Evolutionary conservation across 768 basidiomycete species (phyloP).

Genomic region (Suillus americanus): DNA sequence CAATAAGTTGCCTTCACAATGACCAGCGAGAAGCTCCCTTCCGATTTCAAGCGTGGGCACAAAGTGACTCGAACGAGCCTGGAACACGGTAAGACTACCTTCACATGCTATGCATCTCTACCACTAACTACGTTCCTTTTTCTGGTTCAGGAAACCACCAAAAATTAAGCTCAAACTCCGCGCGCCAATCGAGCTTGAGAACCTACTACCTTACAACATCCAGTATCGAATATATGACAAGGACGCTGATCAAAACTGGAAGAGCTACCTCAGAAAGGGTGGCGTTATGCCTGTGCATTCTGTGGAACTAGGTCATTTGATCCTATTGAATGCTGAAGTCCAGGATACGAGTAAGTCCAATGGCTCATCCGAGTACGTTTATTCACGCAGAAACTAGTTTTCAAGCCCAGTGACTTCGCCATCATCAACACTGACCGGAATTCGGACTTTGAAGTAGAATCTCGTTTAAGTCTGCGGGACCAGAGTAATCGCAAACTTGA

Average conservation of each 20-base stretch:
- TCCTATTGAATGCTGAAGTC: slow-evolving; percentile 85
- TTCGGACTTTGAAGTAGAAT: slow-evolving; percentile 86
- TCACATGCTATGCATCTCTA: neutral
- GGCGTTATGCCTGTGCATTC: slow-evolving; percentile 97
- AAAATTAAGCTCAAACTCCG: slow-evolving; percentile 83
- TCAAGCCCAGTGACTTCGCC: slow-evolving; percentile 93
- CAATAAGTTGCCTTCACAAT: slow-evolving; percentile 82
- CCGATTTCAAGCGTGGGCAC: slow-evolving; percentile 90
- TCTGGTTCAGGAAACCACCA: slow-evolving; percentile 67
- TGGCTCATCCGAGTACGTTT: neutral
- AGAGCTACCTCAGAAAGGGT: slow-evolving; percentile 88
- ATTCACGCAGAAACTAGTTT: slow-evolving; percentile 46
- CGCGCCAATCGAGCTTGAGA: slow-evolving; percentile 94
- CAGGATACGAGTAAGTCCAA: slow-evolving; percentile 79
- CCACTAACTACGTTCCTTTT: slow-evolving; percentile 4
- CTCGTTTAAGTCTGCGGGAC: slow-evolving; percentile 70
- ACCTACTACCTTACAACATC: slow-evolving; percentile 89
- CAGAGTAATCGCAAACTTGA: slow-evolving; percentile 71
- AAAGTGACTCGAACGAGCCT: slow-evolving; percentile 65
- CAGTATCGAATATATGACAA: slow-evolving; percentile 98
- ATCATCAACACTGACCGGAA: slow-evolving; percentile 95
- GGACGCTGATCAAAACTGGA: slow-evolving; percentile 91
- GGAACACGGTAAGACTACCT: slow-evolving; percentile 46
- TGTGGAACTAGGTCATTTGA: slow-evolving; percentile 86
- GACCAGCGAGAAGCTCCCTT: slow-evolving; percentile 85